Base-by-base conservation (phyloP, 2,329 filamentous ascomycete genomes). In the Calonectria ilicicola region DNA sequence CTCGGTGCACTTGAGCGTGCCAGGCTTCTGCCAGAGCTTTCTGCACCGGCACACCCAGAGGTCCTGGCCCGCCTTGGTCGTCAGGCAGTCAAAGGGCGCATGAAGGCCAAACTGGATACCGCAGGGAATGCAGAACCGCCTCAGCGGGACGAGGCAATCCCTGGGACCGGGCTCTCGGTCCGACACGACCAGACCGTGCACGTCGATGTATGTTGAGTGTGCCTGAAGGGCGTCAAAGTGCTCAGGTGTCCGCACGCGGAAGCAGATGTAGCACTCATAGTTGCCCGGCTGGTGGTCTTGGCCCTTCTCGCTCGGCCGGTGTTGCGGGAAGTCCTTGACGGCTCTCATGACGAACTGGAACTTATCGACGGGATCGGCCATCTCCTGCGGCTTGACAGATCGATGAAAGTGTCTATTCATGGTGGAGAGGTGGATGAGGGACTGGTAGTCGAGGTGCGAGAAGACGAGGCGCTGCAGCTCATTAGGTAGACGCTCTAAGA, bases 261-360 rank as follows among this genome's bases (percentile, higher is more conserved):
- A 86, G 78, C 85, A 86, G 29, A 84, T 78, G 74, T 85, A 86
- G 74, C 84, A 86, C 71, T 85, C 84, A 53, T 84, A 83, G 74
- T 86, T 86, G 19, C 84, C 84, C 0, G 84, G 84, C 64, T 82
- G 80, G 71, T 84, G 82, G 56, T 83, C 81, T 60, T 81, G 80
- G 10, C 81, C 82, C 72, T 81, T 84, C 58, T 84, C 82, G 72
- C 79, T 82, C 6, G 84, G 82, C 23, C 84, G 82, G 74, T 86
- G 84, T 32, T 85, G 83, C 1, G 81, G 77, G 69, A 86, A 86
- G 78, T 84, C 81, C 49, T 84, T 85, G 68, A 83, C 84, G 2
- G 84, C 84, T 38, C 80, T 80, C 83, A 85, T 84, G 74, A 86
- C 82, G 58, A 86, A 86, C 53, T 83, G 76, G 64, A 84, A 80